Percentiles rank a stretch among this genome's conserved stretches.
phyloP scores from a whole-genome alignment of 768 basidiomycete genomes.

The Suillus americanus region DNA sequence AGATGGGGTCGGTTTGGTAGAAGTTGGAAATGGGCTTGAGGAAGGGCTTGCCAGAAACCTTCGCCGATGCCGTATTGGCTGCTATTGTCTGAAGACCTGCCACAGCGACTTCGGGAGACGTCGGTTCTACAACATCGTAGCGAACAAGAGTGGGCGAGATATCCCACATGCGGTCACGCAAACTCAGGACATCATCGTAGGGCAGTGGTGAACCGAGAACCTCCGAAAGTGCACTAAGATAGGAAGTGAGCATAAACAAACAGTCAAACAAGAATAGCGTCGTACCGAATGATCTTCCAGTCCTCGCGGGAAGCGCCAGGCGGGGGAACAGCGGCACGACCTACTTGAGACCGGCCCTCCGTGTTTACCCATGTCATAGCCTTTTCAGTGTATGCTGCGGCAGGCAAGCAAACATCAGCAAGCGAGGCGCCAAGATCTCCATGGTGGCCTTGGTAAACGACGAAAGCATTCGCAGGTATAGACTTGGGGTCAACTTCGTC shows the following conservation, averaged over 20 bases:
- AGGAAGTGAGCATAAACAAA: neutral
- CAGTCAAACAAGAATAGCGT: neutral
- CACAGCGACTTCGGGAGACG: conserved; percentile 69
- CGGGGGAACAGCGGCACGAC: conserved; percentile 86
- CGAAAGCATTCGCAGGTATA: conserved; percentile 90
- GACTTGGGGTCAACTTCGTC: conserved; percentile 88
- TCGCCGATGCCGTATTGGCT: conserved; percentile 48
- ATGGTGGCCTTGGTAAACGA: conserved; percentile 98
- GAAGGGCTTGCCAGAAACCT: conserved; percentile 60
- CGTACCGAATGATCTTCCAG: conserved; percentile 93
- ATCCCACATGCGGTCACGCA: conserved; percentile 96
- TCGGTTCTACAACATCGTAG: conserved; percentile 79
- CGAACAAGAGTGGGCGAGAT: conserved; percentile 87
- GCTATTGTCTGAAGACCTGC: conserved; percentile 66
- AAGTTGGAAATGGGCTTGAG: conserved; percentile 87
- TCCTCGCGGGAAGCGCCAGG: conserved; percentile 97
- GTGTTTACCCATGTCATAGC: conserved; percentile 94
- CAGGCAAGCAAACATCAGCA: conserved; percentile 96
- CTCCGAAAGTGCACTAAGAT: conserved; percentile 80
- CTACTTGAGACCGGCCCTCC: conserved; percentile 89
- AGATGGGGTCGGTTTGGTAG: conserved; percentile 95
- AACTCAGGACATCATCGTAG: conserved; percentile 81
- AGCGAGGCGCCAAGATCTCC: conserved; percentile 95
- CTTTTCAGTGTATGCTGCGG: conserved; percentile 92
- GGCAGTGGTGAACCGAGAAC: conserved; percentile 77